These are phyloP conservation scores for Tylopilus cervinicoccineus DNA, from an alignment of 768 basidiomycete genomes.

Conservation along the genomic window DNA sequence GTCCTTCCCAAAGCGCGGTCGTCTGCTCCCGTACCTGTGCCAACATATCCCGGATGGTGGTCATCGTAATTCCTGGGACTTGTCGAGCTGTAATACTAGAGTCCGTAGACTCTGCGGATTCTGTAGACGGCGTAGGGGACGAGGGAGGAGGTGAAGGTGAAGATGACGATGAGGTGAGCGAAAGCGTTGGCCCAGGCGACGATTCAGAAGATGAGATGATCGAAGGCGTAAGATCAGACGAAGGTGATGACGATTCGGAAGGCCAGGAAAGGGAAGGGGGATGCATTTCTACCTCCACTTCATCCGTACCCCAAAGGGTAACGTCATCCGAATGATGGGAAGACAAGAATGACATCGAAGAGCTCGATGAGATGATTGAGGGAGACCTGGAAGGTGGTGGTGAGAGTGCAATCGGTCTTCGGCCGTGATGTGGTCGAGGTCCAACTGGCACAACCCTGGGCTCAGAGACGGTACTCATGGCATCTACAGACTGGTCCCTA, in stretches of 20 bases:
- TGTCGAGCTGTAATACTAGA: slow-evolving; percentile 36
- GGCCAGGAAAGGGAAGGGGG: slow-evolving; percentile 37
- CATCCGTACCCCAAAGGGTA: slow-evolving; percentile 39
- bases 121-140: slow-evolving; percentile 34
- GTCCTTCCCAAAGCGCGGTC: slow-evolving; percentile 57
- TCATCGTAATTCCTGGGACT: slow-evolving; percentile 32
- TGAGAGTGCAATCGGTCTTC: slow-evolving; percentile 35
- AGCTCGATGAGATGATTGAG: slow-evolving; percentile 37
- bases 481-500: slow-evolving; percentile 45
- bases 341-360: slow-evolving; percentile 43
- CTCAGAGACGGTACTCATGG: slow-evolving; percentile 38
- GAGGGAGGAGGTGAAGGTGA: slow-evolving; percentile 34
- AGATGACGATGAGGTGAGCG: slow-evolving; percentile 35
- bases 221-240: slow-evolving; percentile 30
- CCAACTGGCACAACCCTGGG: slow-evolving; percentile 24
- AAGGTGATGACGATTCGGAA: slow-evolving; percentile 29
- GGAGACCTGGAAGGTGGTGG: slow-evolving; percentile 42
- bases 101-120: slow-evolving; percentile 28
- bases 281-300: slow-evolving; percentile 15
- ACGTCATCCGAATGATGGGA: slow-evolving; percentile 76
- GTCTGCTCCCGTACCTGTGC: slow-evolving; percentile 57
- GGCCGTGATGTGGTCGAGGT: slow-evolving; percentile 22
- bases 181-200: slow-evolving; percentile 36
- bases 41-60: slow-evolving; percentile 51
- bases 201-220: slow-evolving; percentile 31